Base-by-base conservation (phyloP, 495 filamentous ascomycete genomes). In the Penicillium goetzii region DNA sequence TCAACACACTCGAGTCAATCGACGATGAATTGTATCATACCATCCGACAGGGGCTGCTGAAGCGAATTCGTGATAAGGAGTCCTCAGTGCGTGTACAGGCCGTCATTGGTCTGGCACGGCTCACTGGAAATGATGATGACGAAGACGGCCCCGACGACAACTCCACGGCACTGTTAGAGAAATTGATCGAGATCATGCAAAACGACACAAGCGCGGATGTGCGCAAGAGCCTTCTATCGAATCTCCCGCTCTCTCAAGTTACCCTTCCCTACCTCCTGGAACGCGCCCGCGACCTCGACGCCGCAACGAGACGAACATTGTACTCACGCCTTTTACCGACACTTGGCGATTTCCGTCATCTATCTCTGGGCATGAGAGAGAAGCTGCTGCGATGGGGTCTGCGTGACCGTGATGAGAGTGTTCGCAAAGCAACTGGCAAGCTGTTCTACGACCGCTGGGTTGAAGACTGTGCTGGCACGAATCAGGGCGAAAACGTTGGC, bases 401-500 rank as follows among this genome's bases (percentile, higher is more conserved):
- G 41, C 88, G 94, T 33, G 95, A 99, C 72, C 87, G 95, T 67
- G 96, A 99, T 67, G 93, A 98, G 66, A 92, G 90, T 67, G 95
- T 98, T 33, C 88, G 93, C 32, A 93, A 96, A 74, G 94, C 96
- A 2, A 92, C 95, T 2, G 89, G 88, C 12, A 89, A 92, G 50
- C 80, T 98, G 47, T 99, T 98, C 78, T 89, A 89, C 61, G 93
- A 96, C 73, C 86, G 92, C 6, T 99, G 95, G 95, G 90, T 99
- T 59, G 93, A 97, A 69, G 92, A 97, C 72, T 95, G 92, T 70
- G 92, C 90, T 5, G 88, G 89, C 4, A 72, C 80, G 2, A 86
- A 85, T 40, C 76, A 81, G 14, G 79, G 79, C 7, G 74, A 73
- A 34, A 79, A 85, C 58, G 80, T 71, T 14, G 74, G 65, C 23